Base-by-base conservation (phyloP, 345 rosid species). In the Rhodamnia argentea region DNA sequence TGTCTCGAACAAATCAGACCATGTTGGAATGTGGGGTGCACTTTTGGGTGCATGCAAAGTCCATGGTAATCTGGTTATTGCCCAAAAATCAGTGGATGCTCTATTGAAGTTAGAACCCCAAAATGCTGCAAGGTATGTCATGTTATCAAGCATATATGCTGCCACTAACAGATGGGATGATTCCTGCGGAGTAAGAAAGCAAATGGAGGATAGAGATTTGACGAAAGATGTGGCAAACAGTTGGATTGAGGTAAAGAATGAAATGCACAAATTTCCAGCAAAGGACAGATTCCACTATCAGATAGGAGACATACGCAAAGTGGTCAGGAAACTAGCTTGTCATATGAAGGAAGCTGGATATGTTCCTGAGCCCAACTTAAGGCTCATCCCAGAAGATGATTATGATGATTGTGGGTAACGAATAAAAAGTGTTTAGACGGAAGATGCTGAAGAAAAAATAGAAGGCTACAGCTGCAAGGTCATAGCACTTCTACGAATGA, bases 1-100 rank as follows among this genome's bases (percentile, higher is more conserved):
- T 60, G 83, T 86, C 29, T 89, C 92, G 51, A 82, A 83, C 40
- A 85, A 88, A 59, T 76, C 86, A 40, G 42, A 82, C 54, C 86
- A 85, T 76, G 86, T 87, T 23, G 93, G 91, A 52, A 86, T 92
- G 90, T 91, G 92, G 94, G 94, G 94, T 59, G 89, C 92, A 5
- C 85, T 91, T 86, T 88, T 92, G 58, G 91, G 89, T 84, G 90
- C 92, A 82, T 90, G 91, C 58, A 88, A 88, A 42, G 85, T 92
- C 83, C 91, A 89, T 83, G 90, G 88, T 4, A 86, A 88, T 83
- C 75, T 88, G 32, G 87, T 14, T 83, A 87, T 91, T 86, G 93
- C 90, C 82, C 52, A 84, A 86, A 88, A 51, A 59, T 93, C 94
- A 51, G 93, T 91, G 24, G 90, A 89, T 88, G 85, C 87, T 70